Base-by-base conservation (phyloP, 2,329 filamentous ascomycete genomes). In the Cadophora sp. region DNA sequence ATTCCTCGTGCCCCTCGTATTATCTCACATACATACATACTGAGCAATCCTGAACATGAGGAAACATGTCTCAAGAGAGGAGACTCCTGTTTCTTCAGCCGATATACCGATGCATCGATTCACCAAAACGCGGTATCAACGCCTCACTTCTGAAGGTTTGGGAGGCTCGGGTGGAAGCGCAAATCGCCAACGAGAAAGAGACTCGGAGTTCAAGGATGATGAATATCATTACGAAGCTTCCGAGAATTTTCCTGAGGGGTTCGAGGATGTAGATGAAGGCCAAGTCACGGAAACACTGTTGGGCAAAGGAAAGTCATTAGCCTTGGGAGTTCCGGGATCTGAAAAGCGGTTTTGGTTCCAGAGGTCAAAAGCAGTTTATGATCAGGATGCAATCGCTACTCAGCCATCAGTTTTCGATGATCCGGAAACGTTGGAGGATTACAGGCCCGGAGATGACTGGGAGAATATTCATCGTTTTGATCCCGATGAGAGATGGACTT, bases 391-490 rank as follows among this genome's bases (percentile, higher is more conserved):
- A 24, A 74, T 75, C 55, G 73, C 73, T n/a, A 75, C 73, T 4
- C 72, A 73, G 31, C 68, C 68, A 14, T 74, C 72, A 12, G 74
- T 75, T 1, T 76, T 76, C 31, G 73, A 76, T 62, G 73, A 76
- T 31, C 71, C 72, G 7, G 70, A 73, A 4, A 71, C 70, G 7
- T 68, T 70, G 1, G 72, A 75, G 62, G 59, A 74, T 34, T 76
- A 76, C 60, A 67, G 71, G 12, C 74, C 74, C 16, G 70, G 71
- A 22, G 68, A 67, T 12, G 68, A 53, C 2, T 76, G 73, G 70
- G 75, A 77, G 51, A 73, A 73, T 37, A 58, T 72, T 1, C 71
- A 75, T 59, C 67, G 73, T 22, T 76, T 74, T 63, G 73, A 76
- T 46, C 74, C 75, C 14, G 66, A 64, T 24, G 72, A 69, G 26